Evolutionary conservation across 768 basidiomycete genomes (phyloP).

Genomic region (Clitopilus hobsonii): DNA sequence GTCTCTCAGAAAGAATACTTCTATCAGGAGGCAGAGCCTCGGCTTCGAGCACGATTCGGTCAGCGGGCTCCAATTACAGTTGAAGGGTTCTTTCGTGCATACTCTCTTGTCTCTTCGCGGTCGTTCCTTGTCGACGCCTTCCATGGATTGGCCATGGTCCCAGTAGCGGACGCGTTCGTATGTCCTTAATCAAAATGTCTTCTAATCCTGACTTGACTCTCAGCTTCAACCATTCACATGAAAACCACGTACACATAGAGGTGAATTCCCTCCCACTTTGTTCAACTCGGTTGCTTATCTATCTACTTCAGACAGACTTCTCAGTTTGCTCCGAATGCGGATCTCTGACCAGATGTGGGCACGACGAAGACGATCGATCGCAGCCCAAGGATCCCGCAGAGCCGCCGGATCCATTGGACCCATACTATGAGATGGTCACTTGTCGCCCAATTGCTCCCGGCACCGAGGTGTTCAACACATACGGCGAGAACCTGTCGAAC

Average conservation of each 20-base stretch:
- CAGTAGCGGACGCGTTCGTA: conserved; percentile 77
- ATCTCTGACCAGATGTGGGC: conserved; percentile 59
- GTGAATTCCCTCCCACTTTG: conserved; percentile 26
- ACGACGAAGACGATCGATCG: conserved; percentile 42
- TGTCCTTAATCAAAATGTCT: conserved; percentile 4
- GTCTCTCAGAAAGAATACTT: conserved; percentile 26
- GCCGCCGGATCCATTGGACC: conserved; percentile 18
- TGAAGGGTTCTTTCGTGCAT: conserved; percentile 47
- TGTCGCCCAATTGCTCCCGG: conserved; percentile 43
- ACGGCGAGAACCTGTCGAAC: conserved; percentile 62
- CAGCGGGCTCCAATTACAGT: conserved; percentile 18
- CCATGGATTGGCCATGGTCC: conserved; percentile 79
- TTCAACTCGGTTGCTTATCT: not conserved
- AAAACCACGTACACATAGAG: conserved; percentile 72
- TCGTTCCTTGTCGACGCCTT: conserved; percentile 82
- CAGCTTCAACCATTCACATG: conserved; percentile 71
- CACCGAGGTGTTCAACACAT: conserved; percentile 73
- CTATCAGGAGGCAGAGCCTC: conserved; percentile 25
- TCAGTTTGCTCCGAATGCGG: conserved; percentile 74
- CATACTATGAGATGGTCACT: conserved; percentile 65
- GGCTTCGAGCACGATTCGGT: conserved; percentile 12
- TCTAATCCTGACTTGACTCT: conserved; percentile 8
- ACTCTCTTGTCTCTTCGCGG: conserved; percentile 69
- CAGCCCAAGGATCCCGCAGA: not conserved
- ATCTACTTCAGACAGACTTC: conserved; percentile 53